Percentiles rank a stretch among this genome's conserved stretches.
Conservation (phyloP, 169 alveolate species). For the Plasmodium falciparum region DNA sequence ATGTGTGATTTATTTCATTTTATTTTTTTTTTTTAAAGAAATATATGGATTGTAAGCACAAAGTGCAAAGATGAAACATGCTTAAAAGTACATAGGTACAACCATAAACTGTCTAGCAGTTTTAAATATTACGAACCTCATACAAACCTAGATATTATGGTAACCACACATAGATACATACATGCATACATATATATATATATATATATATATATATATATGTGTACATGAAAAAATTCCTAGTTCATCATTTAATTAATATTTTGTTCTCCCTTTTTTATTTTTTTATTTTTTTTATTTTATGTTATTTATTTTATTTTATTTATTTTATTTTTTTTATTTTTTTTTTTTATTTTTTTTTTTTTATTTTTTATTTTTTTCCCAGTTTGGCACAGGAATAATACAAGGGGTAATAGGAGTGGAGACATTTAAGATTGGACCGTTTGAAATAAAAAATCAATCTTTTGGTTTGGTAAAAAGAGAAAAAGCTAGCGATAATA, state of each 20-base stretch:
- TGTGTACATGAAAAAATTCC: background rate
- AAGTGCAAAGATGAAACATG: conserved; percentile 82
- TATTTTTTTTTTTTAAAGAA: conserved; percentile 43
- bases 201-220: conserved; percentile 10
- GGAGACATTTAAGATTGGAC: conserved; percentile 65
- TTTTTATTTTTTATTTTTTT: background rate
- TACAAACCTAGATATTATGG: conserved; percentile 67
- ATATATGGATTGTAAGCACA: conserved; percentile 83
- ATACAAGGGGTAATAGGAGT: conserved; percentile 80
- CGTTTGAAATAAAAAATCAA: conserved; percentile 53
- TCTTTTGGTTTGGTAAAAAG: conserved; percentile 61
- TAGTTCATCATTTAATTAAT: no score
- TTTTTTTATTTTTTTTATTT: no score
- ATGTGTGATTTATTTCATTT: background rate
- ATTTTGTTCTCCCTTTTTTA: no score
- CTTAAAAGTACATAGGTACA: conserved; percentile 78
- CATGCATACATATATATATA: background rate
- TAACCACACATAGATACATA: background rate
- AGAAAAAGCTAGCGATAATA: conserved; percentile 31
- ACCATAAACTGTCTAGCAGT: conserved; percentile 67
- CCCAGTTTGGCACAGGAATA: conserved; percentile 84
- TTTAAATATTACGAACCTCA: conserved; percentile 69
- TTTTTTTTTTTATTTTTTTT: no score
- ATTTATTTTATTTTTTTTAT: no score
- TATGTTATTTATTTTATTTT: no score